Evolutionary conservation across 371 early-diverging fungal species (phyloP).

Genomic region (Apophysomyces ossiformis): DNA sequence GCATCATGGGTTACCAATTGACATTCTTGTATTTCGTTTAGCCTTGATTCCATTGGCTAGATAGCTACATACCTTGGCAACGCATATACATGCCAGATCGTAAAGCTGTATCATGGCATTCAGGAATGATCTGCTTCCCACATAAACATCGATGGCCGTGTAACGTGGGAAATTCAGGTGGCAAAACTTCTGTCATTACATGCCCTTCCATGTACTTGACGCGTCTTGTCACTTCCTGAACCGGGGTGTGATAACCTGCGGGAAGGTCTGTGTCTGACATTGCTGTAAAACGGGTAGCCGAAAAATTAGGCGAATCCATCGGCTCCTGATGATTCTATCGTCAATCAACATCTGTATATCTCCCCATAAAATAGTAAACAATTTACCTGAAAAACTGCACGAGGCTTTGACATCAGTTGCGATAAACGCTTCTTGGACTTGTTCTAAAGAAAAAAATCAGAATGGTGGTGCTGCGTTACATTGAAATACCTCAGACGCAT

Average conservation of each 20-base stretch:
- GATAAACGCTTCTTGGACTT: conserved; percentile 32
- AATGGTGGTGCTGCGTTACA: background rate
- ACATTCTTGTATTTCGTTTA: conserved; percentile 41
- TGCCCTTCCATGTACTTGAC: conserved; percentile 52
- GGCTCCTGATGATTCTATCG: conserved; percentile 7
- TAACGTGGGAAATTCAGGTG: conserved; percentile 36
- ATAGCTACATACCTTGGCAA: conserved; percentile 39
- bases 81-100: conserved; percentile 40
- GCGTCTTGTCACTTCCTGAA: conserved; percentile 32
- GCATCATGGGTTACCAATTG: conserved; percentile 62
- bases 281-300: conserved; percentile 13
- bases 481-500: conserved; percentile 4
- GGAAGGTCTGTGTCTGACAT: conserved; percentile 23
- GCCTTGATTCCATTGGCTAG: conserved; percentile 24
- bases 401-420: conserved; percentile 47
- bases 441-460: conserved; percentile 11
- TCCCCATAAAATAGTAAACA: background rate
- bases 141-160: conserved; percentile 53
- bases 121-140: conserved; percentile 38
- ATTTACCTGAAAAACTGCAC: conserved; percentile 40
- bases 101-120: conserved; percentile 14
- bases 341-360: background rate
- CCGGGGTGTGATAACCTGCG: conserved; percentile 14
- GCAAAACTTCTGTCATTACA: conserved; percentile 44
- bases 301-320: conserved; percentile 8